Evolutionary conservation across 768 basidiomycete genomes (phyloP).

Genomic region (Hemileccinum rubropunctum): DNA sequence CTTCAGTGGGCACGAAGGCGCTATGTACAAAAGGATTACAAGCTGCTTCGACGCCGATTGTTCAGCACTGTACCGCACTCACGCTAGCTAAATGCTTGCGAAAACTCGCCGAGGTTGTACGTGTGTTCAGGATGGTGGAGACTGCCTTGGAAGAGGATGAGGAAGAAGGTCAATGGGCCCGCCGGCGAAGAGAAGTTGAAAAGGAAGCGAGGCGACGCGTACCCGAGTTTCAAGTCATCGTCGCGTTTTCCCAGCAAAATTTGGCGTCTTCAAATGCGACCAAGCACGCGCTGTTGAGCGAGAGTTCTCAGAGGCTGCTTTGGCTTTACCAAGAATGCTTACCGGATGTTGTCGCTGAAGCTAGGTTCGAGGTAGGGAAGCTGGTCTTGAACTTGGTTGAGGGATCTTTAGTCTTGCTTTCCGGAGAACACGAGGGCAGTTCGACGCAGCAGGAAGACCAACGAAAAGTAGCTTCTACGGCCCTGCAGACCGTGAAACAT

Average conservation of each 20-base stretch:
- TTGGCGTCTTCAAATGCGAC: conserved; percentile 32
- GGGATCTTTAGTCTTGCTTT: conserved; percentile 23
- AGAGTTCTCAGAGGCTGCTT: conserved; percentile 76
- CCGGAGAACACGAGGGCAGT: conserved; percentile 1
- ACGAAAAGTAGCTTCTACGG: conserved; percentile 12
- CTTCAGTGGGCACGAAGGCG: conserved; percentile 63
- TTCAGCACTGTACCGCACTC: conserved; percentile 83
- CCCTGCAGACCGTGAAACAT: conserved; percentile 58
- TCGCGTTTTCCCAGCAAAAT: conserved; percentile 72
- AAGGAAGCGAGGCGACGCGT: conserved; percentile 70
- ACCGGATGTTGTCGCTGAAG: conserved; percentile 71
- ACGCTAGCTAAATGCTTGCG: conserved; percentile 70
- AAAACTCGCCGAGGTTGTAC: conserved; percentile 62
- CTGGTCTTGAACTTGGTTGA: conserved; percentile 52
- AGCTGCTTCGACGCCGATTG: conserved; percentile 58
- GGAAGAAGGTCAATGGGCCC: conserved; percentile 70
- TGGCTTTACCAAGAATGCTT: conserved; percentile 83
- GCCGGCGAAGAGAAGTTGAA: conserved; percentile 64
- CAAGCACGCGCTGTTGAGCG: conserved; percentile 64
- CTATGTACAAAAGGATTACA: conserved; percentile 84
- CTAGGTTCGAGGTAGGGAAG: conserved; percentile 84
- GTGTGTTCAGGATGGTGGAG: conserved; percentile 47
- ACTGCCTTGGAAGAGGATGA: conserved; percentile 58
- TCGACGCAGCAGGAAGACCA: conserved; percentile 13
- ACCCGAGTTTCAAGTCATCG: conserved; percentile 84